Conservation (phyloP, 208 protist genomes). For the Lotmaria passim region DNA sequence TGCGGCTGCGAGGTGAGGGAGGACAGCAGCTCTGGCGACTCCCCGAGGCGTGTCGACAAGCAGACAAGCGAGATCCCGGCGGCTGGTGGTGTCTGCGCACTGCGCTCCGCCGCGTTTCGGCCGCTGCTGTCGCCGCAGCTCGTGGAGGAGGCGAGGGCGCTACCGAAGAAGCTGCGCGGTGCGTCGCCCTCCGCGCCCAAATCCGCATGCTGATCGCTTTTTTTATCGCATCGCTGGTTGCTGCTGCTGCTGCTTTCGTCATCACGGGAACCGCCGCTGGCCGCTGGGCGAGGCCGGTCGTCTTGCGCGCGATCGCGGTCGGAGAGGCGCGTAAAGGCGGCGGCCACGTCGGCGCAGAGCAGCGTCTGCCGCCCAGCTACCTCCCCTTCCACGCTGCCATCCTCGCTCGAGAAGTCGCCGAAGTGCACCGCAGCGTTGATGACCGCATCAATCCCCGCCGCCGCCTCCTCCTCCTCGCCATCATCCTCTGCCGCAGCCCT, state of each 20-base stretch:
- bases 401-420: constrained; percentile 20
- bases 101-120: not conserved
- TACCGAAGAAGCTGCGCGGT: not conserved
- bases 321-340: not conserved
- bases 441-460: constrained; percentile 14
- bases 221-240: not conserved
- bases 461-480: constrained; percentile 12
- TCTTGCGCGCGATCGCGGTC: not conserved
- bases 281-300: too few relatives aligned
- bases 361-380: not conserved
- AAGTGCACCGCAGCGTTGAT: constrained; percentile 21
- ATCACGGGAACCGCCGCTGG: too few relatives aligned
- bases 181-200: not conserved
- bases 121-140: not conserved
- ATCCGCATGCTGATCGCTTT: not conserved
- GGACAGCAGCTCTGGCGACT: not conserved
- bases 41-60: not conserved
- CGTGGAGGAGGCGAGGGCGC: not conserved
- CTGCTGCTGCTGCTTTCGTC: constrained; percentile 2
- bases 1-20: not conserved
- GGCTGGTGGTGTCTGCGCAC: not conserved
- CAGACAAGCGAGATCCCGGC: too few relatives aligned
- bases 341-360: not conserved
- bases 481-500: not conserved
- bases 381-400: not conserved